Evolutionary conservation across 2,329 filamentous ascomycete species (phyloP).

Genomic region (Rhynchosporium secalis): DNA sequence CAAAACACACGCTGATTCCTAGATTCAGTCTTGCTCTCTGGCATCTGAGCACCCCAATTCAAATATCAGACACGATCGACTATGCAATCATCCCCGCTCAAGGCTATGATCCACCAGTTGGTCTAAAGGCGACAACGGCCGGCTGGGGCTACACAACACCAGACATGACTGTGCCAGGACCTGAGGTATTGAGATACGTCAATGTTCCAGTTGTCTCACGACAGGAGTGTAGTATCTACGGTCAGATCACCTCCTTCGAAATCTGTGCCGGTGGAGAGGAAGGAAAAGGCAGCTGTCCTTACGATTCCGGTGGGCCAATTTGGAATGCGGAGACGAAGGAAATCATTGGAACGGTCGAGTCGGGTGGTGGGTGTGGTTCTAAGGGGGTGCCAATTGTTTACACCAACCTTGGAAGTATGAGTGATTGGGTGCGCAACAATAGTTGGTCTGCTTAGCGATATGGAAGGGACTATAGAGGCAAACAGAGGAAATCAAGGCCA

Average conservation of each 20-base stretch:
- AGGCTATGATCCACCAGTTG: slow-evolving; percentile 27
- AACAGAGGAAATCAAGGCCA: not conserved
- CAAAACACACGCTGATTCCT: slow-evolving; percentile 6
- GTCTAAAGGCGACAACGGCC: slow-evolving; percentile 18
- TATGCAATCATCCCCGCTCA: slow-evolving; percentile 26
- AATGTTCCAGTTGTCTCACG: slow-evolving; percentile 28
- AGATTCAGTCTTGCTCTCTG: slow-evolving; percentile 27
- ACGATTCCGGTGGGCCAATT: slow-evolving; percentile 32
- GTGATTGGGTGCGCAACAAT: slow-evolving; percentile 19
- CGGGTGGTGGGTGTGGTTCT: slow-evolving; percentile 29
- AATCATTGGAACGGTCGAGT: slow-evolving; percentile 28
- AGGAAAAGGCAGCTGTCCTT: slow-evolving; percentile 31
- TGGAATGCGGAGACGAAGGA: slow-evolving; percentile 25
- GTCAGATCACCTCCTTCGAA: slow-evolving; percentile 26
- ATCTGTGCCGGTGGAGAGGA: slow-evolving; percentile 30
- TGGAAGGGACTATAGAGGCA: slow-evolving; percentile 2
- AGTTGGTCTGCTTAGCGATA: slow-evolving; percentile 12
- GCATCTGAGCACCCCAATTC: slow-evolving; percentile 26
- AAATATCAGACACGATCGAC: slow-evolving; percentile 23
- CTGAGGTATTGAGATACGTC: slow-evolving; percentile 25
- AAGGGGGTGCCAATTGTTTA: slow-evolving; percentile 28
- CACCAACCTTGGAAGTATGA: slow-evolving; percentile 26
- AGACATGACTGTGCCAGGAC: slow-evolving; percentile 10
- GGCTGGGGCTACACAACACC: slow-evolving; percentile 20
- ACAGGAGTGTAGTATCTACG: slow-evolving; percentile 24